These are phyloP conservation scores for Spathaspora passalidarum DNA, from an alignment of 805 yeast species.

Conservation along the genomic window DNA sequence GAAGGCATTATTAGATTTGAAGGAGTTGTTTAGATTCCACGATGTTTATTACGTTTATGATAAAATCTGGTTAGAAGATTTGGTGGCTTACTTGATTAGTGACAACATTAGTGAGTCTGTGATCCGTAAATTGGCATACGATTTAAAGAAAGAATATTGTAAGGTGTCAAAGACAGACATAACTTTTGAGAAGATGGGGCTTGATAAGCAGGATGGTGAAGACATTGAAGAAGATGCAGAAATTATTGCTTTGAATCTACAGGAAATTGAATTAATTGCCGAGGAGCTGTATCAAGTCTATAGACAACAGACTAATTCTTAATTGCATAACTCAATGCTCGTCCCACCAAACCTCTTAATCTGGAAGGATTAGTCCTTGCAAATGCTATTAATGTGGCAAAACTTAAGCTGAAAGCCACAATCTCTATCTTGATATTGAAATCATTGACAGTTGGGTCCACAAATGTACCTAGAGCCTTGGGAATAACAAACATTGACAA, in stretches of 20 bases:
- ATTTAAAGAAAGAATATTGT: slow-evolving; percentile 46
- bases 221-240: slow-evolving; percentile 22
- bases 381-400: slow-evolving; percentile 29
- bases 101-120: slow-evolving; percentile 58
- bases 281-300: slow-evolving; percentile 31
- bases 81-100: slow-evolving; percentile 68
- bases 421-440: slow-evolving; percentile 19
- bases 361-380: slow-evolving; percentile 21
- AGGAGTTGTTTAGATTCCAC: slow-evolving; percentile 77
- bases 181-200: slow-evolving; percentile 50
- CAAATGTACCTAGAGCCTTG: slow-evolving; percentile 25
- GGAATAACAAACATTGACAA: slow-evolving; percentile 43
- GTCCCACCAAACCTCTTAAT: slow-evolving; percentile 31
- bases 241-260: slow-evolving; percentile 44
- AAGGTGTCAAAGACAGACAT: slow-evolving; percentile 43
- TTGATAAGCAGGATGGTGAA: slow-evolving; percentile 11
- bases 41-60: slow-evolving; percentile 85
- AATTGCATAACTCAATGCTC: slow-evolving; percentile 17
- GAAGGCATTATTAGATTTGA: slow-evolving; percentile 53
- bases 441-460: slow-evolving; percentile 18
- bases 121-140: slow-evolving; percentile 64
- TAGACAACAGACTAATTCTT: slow-evolving; percentile 1
- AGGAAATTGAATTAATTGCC: slow-evolving; percentile 58
- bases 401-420: slow-evolving; percentile 24
- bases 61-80: slow-evolving; percentile 71